phyloP scores from a whole-genome alignment of 768 basidiomycete genomes.

The Suillus sp. region DNA sequence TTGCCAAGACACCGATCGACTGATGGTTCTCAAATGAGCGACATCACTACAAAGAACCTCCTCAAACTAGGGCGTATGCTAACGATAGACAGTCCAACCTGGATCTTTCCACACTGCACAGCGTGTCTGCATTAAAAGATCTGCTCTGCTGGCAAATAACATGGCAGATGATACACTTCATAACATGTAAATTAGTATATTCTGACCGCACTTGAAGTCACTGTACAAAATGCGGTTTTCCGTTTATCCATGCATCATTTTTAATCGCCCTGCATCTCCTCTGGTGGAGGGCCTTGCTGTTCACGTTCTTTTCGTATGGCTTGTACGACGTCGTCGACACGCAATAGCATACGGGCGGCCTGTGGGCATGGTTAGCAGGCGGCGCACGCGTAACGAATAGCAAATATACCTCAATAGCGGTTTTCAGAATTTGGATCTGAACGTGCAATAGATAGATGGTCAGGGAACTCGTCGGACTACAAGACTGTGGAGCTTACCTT shows the following conservation, averaged over 20 bases:
- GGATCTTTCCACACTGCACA: not conserved
- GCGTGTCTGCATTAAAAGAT: not conserved
- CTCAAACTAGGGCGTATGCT: not conserved
- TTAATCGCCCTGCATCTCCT: constrained; percentile 50
- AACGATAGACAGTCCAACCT: not conserved
- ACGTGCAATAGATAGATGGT: not conserved
- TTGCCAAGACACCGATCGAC: not conserved
- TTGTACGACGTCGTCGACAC: constrained; percentile 94
- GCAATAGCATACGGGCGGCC: constrained; percentile 88
- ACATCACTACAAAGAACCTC: not conserved
- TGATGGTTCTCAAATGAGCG: not conserved
- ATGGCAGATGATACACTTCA: not conserved
- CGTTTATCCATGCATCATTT: not conserved
- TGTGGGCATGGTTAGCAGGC: constrained; percentile 26
- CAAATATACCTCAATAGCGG: constrained; percentile 80
- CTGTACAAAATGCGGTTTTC: not conserved
- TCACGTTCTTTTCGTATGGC: constrained; percentile 78
- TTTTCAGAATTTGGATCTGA: constrained; percentile 93
- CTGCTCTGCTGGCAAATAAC: not conserved
- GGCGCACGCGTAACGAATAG: not conserved
- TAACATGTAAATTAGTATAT: not conserved
- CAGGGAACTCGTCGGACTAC: not conserved
- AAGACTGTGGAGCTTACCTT: constrained; percentile 53
- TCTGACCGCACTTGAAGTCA: not conserved
- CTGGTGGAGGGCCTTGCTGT: constrained; percentile 51